Conservation (phyloP, 108 stramenopile species). For the Hondaea fermentalgiana region DNA sequence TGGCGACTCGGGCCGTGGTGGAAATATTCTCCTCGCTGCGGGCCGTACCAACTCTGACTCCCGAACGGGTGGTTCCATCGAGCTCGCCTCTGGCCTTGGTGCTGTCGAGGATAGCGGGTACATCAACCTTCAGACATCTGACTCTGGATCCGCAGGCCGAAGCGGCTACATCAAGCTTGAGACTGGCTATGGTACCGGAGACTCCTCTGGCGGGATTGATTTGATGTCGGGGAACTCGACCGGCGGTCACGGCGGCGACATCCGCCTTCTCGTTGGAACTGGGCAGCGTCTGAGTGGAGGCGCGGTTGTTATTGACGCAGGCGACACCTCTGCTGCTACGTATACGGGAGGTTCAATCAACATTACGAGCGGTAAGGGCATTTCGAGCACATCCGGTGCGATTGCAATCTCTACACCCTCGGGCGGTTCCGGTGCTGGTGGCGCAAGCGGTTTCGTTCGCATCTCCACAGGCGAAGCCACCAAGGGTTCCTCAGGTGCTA, state of each 20-base stretch:
- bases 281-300: slow-evolving; percentile 27
- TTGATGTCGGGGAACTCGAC: slow-evolving; percentile 27
- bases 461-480: slow-evolving; percentile 28
- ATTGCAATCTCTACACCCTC: background rate
- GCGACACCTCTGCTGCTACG: slow-evolving; percentile 8
- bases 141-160: background rate
- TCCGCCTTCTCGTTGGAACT: slow-evolving; percentile 32
- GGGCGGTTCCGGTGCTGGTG: background rate
- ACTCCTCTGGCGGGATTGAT: slow-evolving; percentile 20
- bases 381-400: background rate
- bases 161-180: background rate
- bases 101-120: slow-evolving; percentile 11
- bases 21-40: background rate
- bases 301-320: slow-evolving; percentile 25
- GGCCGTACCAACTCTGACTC: background rate
- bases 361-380: background rate
- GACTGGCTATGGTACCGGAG: slow-evolving; percentile 22
- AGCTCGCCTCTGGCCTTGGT: background rate
- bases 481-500: slow-evolving; percentile 28
- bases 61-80: background rate
- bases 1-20: slow-evolving; percentile 25
- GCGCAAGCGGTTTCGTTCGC: slow-evolving; percentile 25
- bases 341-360: background rate
- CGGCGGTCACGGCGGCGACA: slow-evolving; percentile 31
- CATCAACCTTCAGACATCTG: background rate